Conservation (phyloP, 805 yeast genomes). For the Tetrapisispora namnaoensis region DNA sequence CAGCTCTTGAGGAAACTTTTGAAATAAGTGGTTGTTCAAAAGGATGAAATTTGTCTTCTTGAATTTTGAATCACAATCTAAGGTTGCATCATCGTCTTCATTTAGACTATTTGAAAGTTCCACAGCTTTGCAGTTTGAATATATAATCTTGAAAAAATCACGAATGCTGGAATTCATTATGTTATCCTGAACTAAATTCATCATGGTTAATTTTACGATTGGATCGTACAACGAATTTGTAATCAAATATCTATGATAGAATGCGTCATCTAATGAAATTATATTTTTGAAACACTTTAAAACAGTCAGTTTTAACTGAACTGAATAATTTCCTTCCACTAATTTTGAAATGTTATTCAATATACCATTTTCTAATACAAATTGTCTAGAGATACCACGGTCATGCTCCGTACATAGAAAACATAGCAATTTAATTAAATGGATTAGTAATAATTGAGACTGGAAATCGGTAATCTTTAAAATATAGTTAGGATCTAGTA, state of each 20-base stretch:
- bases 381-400: slow-evolving; percentile 44
- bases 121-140: neutral
- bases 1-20: slow-evolving; percentile 9
- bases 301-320: slow-evolving; percentile 56
- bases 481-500: slow-evolving; percentile 22
- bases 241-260: slow-evolving; percentile 47
- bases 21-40: slow-evolving; percentile 23
- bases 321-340: slow-evolving; percentile 30
- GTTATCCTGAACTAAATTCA: slow-evolving; percentile 43
- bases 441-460: slow-evolving; percentile 40
- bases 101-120: neutral
- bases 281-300: slow-evolving; percentile 59
- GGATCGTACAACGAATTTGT: slow-evolving; percentile 42
- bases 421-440: slow-evolving; percentile 59
- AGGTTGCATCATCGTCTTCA: neutral
- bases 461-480: slow-evolving; percentile 3
- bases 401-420: slow-evolving; percentile 64
- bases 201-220: slow-evolving; percentile 41
- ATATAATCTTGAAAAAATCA: slow-evolving; percentile 48
- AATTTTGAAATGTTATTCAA: slow-evolving; percentile 46
- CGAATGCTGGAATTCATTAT: slow-evolving; percentile 67
- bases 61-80: neutral
- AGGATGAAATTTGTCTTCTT: slow-evolving; percentile 16
- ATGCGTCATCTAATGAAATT: slow-evolving; percentile 51
- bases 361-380: slow-evolving; percentile 50